Conservation (phyloP, 352 stramenopile genomes). For the Globisporangium viniferum region DNA sequence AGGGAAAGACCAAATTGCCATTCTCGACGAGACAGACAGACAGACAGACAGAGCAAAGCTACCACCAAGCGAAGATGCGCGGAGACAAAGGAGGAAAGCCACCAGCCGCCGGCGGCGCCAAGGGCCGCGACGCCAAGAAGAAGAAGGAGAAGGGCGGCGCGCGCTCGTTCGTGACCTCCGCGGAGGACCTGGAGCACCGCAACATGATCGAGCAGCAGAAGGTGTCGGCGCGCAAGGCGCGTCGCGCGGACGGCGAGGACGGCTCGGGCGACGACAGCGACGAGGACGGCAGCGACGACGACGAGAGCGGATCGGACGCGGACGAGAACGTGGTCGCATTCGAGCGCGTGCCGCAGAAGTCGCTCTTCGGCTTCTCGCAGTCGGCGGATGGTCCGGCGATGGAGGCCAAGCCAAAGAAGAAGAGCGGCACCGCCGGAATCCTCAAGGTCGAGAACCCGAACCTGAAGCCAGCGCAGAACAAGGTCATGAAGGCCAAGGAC, state of each 20-base stretch:
- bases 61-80: constrained; percentile 30
- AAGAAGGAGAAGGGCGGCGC: constrained; percentile 76
- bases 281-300: constrained; percentile 32
- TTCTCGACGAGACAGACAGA: constrained; percentile 1
- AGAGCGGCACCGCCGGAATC: constrained; percentile 58
- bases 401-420: constrained; percentile 69
- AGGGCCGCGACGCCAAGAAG: constrained; percentile 39
- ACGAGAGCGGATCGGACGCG: constrained; percentile 32
- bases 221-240: constrained; percentile 62
- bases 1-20: neutral
- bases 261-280: constrained; percentile 33
- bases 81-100: constrained; percentile 52
- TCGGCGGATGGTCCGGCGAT: constrained; percentile 51
- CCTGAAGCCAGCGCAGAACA: constrained; percentile 55
- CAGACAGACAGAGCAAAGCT: neutral
- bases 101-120: constrained; percentile 33
- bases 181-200: constrained; percentile 79
- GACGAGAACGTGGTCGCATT: constrained; percentile 60
- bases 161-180: constrained; percentile 79
- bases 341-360: constrained; percentile 73
- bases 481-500: constrained; percentile 88
- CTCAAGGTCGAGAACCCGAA: constrained; percentile 87
- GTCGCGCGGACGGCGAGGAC: constrained; percentile 38
- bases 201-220: constrained; percentile 75
- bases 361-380: constrained; percentile 65